Conservation (phyloP, 192 early-diverging fungal species). For the Dissophora globulifera region DNA sequence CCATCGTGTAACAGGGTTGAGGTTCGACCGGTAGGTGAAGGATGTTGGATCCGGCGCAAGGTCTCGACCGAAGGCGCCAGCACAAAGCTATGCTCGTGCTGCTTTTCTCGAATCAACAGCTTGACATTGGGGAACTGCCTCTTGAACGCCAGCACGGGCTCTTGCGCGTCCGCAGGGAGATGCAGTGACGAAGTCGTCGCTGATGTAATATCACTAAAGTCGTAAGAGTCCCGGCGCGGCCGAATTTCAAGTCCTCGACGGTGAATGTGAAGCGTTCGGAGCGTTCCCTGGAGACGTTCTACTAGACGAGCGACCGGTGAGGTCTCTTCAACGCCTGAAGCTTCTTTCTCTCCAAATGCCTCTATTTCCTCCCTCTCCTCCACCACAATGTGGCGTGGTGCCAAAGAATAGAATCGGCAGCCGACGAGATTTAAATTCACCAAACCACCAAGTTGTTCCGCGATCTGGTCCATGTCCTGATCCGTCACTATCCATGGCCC, state of each 20-base stretch:
- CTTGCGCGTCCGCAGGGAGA: neutral
- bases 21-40: neutral
- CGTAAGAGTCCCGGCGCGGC: neutral
- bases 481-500: conserved; percentile 22
- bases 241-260: conserved; percentile 8
- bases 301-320: conserved; percentile 1
- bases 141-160: conserved; percentile 25
- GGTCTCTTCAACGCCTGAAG: neutral
- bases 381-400: no score
- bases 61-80: conserved; percentile 17
- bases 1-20: neutral
- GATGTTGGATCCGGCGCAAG: conserved; percentile 14
- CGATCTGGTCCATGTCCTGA: conserved; percentile 10
- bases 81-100: conserved; percentile 31
- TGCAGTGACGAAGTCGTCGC: neutral
- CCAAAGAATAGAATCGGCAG: conserved; percentile 15
- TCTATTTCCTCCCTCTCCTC: no score
- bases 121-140: conserved; percentile 16
- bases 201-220: neutral
- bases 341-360: no score
- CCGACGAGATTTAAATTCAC: conserved; percentile 8
- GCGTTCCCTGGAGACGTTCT: conserved; percentile 1
- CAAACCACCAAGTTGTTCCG: conserved; percentile 2
- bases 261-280: conserved; percentile 14
- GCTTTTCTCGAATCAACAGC: conserved; percentile 19